These are phyloP conservation scores for Triticum turgidum DNA, from an alignment of 176 grass and related monocot species.

Conservation along the genomic window DNA sequence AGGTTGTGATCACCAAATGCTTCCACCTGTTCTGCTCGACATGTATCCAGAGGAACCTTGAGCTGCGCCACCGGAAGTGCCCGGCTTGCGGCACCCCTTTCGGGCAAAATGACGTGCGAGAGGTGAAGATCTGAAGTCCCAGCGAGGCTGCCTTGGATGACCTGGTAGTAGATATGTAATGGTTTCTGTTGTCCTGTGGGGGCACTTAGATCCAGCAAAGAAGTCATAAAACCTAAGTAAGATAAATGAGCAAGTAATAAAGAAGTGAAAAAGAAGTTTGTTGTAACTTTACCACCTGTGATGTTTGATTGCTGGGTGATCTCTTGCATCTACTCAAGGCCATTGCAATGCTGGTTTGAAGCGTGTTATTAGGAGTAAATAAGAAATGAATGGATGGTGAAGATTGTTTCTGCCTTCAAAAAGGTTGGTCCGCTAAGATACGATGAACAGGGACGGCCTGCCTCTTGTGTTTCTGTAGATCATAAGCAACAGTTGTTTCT, in stretches of 20 bases:
- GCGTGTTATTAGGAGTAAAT: background rate
- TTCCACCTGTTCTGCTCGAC: constrained; percentile 92
- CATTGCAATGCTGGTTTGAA: background rate
- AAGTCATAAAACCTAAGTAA: background rate
- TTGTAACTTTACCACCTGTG: background rate
- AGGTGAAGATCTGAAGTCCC: constrained; percentile 73
- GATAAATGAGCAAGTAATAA: no score
- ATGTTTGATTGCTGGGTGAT: background rate
- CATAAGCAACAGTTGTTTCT: no score
- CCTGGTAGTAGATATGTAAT: background rate
- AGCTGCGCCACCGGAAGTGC: constrained; percentile 88
- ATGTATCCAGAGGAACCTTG: constrained; percentile 96
- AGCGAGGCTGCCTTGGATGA: background rate
- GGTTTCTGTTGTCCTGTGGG: background rate
- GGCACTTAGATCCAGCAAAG: background rate
- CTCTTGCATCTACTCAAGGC: background rate
- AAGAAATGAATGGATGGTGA: no score
- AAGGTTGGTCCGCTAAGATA: no score
- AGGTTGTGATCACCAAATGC: constrained; percentile 98
- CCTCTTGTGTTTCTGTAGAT: no score
- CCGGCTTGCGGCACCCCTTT: constrained; percentile 81
- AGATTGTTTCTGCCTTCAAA: no score
- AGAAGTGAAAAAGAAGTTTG: no score
- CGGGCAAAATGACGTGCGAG: constrained; percentile 78
- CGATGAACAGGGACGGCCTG: no score